Percentiles rank a stretch among this genome's conserved stretches.
Conservation (phyloP, 2,329 filamentous ascomycete species). For the Botryotinia convoluta region DNA sequence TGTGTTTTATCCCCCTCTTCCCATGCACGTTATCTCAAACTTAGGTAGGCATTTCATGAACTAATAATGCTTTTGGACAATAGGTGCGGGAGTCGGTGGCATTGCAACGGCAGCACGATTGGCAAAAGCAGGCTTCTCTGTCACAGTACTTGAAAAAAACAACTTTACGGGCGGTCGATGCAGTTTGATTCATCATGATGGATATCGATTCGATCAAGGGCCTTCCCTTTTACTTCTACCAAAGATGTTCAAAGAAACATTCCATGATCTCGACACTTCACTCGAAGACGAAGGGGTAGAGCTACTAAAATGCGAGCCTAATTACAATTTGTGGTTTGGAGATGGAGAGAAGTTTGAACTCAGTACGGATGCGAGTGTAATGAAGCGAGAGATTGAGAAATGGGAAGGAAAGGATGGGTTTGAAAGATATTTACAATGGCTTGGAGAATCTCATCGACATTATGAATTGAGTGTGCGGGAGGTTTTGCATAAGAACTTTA, state of each 20-base stretch:
- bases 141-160: slow-evolving; percentile 80
- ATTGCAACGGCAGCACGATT: slow-evolving; percentile 70
- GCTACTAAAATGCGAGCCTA: slow-evolving; percentile 69
- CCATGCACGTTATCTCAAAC: neutral
- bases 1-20: neutral
- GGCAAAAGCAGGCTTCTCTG: slow-evolving; percentile 65
- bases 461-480: slow-evolving; percentile 66
- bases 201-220: slow-evolving; percentile 72
- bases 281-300: slow-evolving; percentile 64
- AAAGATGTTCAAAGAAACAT: slow-evolving; percentile 66
- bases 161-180: slow-evolving; percentile 69
- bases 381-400: slow-evolving; percentile 71
- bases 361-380: slow-evolving; percentile 64
- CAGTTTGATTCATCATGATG: slow-evolving; percentile 59
- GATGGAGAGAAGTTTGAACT: slow-evolving; percentile 63
- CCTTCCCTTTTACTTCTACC: slow-evolving; percentile 72
- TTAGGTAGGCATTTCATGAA: neutral
- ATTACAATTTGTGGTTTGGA: slow-evolving; percentile 72
- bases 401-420: slow-evolving; percentile 72
- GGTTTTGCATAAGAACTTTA: slow-evolving; percentile 67
- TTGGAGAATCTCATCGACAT: slow-evolving; percentile 65
- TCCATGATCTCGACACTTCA: slow-evolving; percentile 65
- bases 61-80: slow-evolving; percentile 33
- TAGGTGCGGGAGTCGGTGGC: slow-evolving; percentile 67
- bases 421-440: slow-evolving; percentile 63